Evolutionary conservation across 768 basidiomycete species (phyloP), one percentile per base, ranked within the genome.

Genomic region (Chalciporus chontae): DNA sequence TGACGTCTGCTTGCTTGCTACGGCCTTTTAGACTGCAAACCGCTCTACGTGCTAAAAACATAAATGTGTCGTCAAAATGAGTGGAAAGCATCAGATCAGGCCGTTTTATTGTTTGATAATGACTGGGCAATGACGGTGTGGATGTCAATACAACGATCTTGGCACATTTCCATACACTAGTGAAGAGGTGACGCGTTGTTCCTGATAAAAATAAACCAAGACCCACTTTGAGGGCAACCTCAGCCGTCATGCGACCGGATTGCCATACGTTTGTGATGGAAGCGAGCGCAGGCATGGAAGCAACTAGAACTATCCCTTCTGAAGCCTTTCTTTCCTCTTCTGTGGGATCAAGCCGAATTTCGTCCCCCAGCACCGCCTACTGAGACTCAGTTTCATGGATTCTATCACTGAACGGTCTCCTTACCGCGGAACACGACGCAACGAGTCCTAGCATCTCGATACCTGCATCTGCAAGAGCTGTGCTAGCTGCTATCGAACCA

Each of bases 401-500:
- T 10, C 38, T 40, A 17, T 8, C 17, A 44, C 32, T 21, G 8
- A 17, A 29, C n/a, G 8, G 13, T 27, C 19, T 5, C 13, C 83
- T 55, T 57, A 92, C 92, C 27, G 85, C 85, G 24, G 89, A 79
- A 57, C 88, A 90, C 0, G 94, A 87, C 14, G 84, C 76, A 5
- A 94, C 94, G 13, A 99, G 74, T 3, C 93, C 96, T 36, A 85
- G 67, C 78, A 98, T 83, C 57, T 95, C 90, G 41, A 98, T 85
- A 2, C 94, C 93, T 13, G 95, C 94, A 64, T 95, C 85, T 8
- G 92, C 93, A 4, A 98, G 76, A 8, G 96, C 94, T 2, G 90
- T 82, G 58, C 88, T 91, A 1, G 92, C 90, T 15, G 94, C 95
- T 6, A 92, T 80, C 9, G 87, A 75, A 5, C 90, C 94, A 1